A percentile compares a stretch with the other conserved stretches of the same genome.
phyloP scores from a whole-genome alignment of 1,284 basidiomycete genomes.

The Cutaneotrichosporon mucoides region DNA sequence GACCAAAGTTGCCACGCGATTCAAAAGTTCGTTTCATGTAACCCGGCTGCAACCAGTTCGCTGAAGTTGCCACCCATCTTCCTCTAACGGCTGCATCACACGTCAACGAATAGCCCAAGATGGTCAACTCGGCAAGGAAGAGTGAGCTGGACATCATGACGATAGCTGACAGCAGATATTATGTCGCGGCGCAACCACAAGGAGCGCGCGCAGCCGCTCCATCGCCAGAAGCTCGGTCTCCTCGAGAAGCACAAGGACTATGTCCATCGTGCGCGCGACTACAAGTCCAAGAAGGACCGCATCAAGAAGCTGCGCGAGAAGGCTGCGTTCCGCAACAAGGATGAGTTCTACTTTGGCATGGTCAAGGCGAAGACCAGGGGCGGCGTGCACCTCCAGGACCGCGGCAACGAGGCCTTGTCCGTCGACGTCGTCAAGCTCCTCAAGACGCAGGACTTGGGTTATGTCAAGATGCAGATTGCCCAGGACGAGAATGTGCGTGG shows the following conservation, averaged over 20 bases:
- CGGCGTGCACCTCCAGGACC: constrained; percentile 78
- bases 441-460: constrained; percentile 95
- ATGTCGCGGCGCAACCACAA: constrained; percentile 89
- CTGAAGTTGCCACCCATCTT: too few relatives aligned
- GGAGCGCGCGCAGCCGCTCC: constrained; percentile 85
- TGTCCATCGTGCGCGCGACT: constrained; percentile 90
- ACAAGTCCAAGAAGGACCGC: constrained; percentile 90
- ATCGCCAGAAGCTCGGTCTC: constrained; percentile 75
- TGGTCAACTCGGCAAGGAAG: constrained; percentile 41
- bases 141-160: constrained; percentile 20
- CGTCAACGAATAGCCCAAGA: constrained; percentile 18
- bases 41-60: not conserved
- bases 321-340: constrained; percentile 87
- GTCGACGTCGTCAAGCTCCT: constrained; percentile 88
- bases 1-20: not conserved
- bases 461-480: constrained; percentile 77
- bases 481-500: constrained; percentile 67
- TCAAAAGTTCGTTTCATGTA: not conserved
- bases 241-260: constrained; percentile 99
- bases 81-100: not conserved
- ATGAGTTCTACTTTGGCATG: constrained; percentile 99
- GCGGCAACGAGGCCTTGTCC: constrained; percentile 76
- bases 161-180: constrained; percentile 53
- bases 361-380: constrained; percentile 71
- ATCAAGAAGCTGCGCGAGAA: constrained; percentile 81